Evolutionary conservation across 2,329 filamentous ascomycete genomes (phyloP).

Genomic region (Lachnellula cervina): DNA sequence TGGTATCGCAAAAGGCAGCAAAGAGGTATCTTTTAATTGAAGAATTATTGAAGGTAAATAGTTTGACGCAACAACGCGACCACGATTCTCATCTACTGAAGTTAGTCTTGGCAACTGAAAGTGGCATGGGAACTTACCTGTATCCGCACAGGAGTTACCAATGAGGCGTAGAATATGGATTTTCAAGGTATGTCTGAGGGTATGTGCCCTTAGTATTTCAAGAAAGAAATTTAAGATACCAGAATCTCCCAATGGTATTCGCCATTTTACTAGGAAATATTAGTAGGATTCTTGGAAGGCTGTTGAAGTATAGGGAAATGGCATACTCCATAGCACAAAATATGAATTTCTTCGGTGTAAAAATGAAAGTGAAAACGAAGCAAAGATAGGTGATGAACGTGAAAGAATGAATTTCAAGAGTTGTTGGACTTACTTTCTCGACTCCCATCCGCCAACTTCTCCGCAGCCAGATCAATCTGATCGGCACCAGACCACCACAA

Average conservation of each 20-base stretch:
- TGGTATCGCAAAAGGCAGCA: conserved; percentile 50
- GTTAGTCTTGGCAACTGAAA: conserved; percentile 1
- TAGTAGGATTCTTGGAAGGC: conserved; percentile 5
- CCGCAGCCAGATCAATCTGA: conserved; percentile 43
- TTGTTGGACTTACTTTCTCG: conserved; percentile 45
- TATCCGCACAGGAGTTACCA: conserved; percentile 60
- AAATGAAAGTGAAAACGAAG: neutral
- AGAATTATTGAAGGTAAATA: conserved; percentile 44
- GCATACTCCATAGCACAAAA: neutral
- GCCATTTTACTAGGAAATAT: conserved; percentile 46
- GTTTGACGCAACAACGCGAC: conserved; percentile 46
- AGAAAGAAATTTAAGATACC: conserved; percentile 55
- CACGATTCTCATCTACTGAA: conserved; percentile 52
- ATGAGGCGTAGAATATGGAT: conserved; percentile 53
- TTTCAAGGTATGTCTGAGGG: conserved; percentile 40
- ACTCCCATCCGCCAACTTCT: conserved; percentile 51
- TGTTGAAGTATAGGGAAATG: neutral
- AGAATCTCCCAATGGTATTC: conserved; percentile 52
- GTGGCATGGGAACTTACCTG: conserved; percentile 35
- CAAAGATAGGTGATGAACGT: neutral
- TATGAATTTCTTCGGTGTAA: neutral
- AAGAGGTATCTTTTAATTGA: conserved; percentile 42
- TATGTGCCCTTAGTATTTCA: conserved; percentile 38
- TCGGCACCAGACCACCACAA: conserved; percentile 38
- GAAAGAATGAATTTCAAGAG: neutral